Base-by-base conservation (phyloP, 352 stramenopile species). In the Phytophthora hibernalis region DNA sequence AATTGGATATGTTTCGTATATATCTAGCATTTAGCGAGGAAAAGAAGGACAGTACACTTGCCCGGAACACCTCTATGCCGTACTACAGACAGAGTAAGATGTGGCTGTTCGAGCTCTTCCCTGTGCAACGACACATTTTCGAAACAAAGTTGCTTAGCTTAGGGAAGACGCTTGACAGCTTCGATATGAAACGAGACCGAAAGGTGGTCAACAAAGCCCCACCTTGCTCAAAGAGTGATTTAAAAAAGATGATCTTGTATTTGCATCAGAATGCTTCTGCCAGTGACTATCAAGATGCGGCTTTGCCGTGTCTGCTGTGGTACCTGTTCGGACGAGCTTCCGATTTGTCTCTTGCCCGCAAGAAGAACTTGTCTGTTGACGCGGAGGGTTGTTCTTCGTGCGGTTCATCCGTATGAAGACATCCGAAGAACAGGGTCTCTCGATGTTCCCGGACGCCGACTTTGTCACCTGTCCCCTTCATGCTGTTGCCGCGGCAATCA, bases 291-390 rank as follows among this genome's bases (percentile, higher is more conserved):
- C 62, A 79, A 52, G 61, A 81, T 47, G 55, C 63, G 1, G 65
- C 62, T 0, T 47, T 81, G 2, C 24, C 81, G 2, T 67, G 65
- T 4, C 18, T 84, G 3, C 33, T 79, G 54, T 76, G 63, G 62
- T 79, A 76, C 40, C 31, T 76, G 16, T 77, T 83, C 21, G 68
- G 72, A 3, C 65, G 65, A 16, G 59, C 72, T 9, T 79, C 61
- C 0, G 61, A 80, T 20, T n/a, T 73, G 1, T 43, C 65, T 1
- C 24, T 75, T 0, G 8, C 79, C 1, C 50, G 21, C 9, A 79
- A 76, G 24, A 38, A 54, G 16, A 68, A 68, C 15, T 12, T 80
- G 0, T 68, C 59, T 1, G 44, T 73, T 30, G 53, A 61, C 28
- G 33, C 35, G 2, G 62, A 10, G 35, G 57, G 3, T 24, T 72